Evolutionary conservation across 176 grass and related monocot genomes (phyloP), one percentile per base, ranked within the genome.

Genomic region (Aegilops bicornis): DNA sequence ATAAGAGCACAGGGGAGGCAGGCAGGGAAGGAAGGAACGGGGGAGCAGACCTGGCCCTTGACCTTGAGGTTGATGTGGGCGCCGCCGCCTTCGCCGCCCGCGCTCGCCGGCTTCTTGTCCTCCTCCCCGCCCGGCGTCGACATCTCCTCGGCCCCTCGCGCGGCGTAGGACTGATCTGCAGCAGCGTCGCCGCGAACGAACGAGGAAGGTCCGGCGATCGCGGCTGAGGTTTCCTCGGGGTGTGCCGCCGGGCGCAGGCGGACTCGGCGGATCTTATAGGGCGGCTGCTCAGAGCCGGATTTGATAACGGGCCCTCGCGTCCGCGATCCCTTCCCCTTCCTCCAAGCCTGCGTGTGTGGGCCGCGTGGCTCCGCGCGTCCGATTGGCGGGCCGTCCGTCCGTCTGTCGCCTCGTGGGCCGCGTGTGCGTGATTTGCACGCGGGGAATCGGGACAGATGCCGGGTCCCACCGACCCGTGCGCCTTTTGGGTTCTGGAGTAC

Each of bases 41-140:
- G 43, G 63, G 6, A 14, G 8, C n/a, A 69, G 22, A 91, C 94
- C 89, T 96, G 91, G 3, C 94, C 91, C 82, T 96, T 96, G 76
- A 96, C 91, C 85, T 92, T 96, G n/a, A 96, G 94, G 43, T 96
- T 96, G 91, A 93, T 93, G 82, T 91, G 91, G 37, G 58, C 79
- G 63, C 85, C 89, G 78, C 86, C 89, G 37, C 70, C 88, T 3
- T 85, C 94, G 73, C 92, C 89, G 37, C 70, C 88, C 5, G 83
- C 94, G 73, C 92, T 87, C 68, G 93, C 89, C 1, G 74, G 74
- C 74, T 77, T 77, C 74, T 77, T 77, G 74, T 77, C 74, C 27
- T 77, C 74, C 74, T 77, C 74, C 27, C 47, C 74, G 10, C 74
- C 74, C 0, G 47, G 45, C 74, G 73, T 50, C 25, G 74, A 77